Percentiles rank a stretch among this genome's conserved stretches.
Conservation (phyloP, 768 basidiomycete genomes). For the Mycena olivaceomarginata region DNA sequence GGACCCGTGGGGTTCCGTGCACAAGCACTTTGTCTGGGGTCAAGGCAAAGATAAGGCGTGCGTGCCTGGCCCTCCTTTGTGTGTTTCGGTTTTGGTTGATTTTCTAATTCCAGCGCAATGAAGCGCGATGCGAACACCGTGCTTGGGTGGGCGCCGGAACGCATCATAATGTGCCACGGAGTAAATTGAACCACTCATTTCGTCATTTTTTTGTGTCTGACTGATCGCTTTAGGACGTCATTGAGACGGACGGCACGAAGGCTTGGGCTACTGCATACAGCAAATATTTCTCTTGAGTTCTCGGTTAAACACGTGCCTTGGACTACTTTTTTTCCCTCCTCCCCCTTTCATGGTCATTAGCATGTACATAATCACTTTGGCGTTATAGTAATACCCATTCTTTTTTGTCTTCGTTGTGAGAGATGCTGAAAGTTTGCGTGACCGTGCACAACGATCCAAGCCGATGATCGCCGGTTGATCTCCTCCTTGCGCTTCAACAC, state of each 20-base stretch:
- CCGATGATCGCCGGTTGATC: neutral
- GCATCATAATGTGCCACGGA: constrained; percentile 85
- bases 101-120: constrained; percentile 66
- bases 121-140: constrained; percentile 78
- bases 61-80: constrained; percentile 46
- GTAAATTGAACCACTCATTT: constrained; percentile 50
- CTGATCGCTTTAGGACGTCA: constrained; percentile 66
- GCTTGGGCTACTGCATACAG: constrained; percentile 60
- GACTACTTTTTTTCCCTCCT: neutral
- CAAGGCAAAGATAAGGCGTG: constrained; percentile 62
- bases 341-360: neutral
- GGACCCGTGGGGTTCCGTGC: constrained; percentile 60
- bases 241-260: constrained; percentile 67
- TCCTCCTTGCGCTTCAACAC: too few relatives aligned
- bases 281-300: constrained; percentile 43
- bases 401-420: too few relatives aligned
- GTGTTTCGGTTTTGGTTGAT: constrained; percentile 1
- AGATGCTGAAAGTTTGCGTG: too few relatives aligned
- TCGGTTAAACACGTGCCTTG: neutral
- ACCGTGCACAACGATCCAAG: too few relatives aligned
- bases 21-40: constrained; percentile 56
- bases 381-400: neutral
- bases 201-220: constrained; percentile 55
- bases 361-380: neutral
- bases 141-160: constrained; percentile 82